These are phyloP conservation scores for Nemania sp. DNA, from an alignment of 2,329 filamentous ascomycete species.

Conservation along the genomic window DNA sequence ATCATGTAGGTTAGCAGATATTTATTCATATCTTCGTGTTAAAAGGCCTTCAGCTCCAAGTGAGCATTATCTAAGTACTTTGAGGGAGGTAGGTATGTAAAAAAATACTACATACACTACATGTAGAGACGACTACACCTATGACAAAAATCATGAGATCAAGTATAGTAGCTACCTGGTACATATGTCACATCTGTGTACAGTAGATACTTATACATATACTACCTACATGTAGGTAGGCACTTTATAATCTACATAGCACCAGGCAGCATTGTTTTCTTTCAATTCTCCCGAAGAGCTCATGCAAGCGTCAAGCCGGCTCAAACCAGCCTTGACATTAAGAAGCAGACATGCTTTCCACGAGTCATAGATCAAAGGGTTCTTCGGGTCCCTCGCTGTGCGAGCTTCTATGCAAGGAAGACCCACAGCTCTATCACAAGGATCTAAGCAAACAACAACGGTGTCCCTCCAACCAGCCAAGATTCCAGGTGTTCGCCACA, in stretches of 20 bases:
- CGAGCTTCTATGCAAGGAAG: not conserved
- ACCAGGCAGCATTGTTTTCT: no score
- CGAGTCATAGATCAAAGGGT: constrained; percentile 12
- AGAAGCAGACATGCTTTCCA: not conserved
- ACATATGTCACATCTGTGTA: no score
- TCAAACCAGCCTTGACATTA: constrained; percentile 1
- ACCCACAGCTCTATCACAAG: constrained; percentile 5
- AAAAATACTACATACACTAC: no score
- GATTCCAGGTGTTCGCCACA: no score
- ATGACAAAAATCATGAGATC: not conserved
- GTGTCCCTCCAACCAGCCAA: not conserved
- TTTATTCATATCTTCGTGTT: no score
- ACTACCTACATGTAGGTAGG: not conserved
- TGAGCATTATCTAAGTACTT: no score
- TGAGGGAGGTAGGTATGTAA: no score
- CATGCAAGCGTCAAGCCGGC: not conserved
- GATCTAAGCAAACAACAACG: not conserved
- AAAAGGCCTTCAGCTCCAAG: no score
- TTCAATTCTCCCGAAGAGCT: not conserved
- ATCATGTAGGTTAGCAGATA: not conserved
- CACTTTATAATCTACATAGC: no score
- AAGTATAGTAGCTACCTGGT: no score
- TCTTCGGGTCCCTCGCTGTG: constrained; percentile 2
- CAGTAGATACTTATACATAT: no score
- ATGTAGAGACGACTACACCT: no score